phyloP scores from a whole-genome alignment of 2,329 filamentous ascomycete species.

The Ophiostoma australiae region DNA sequence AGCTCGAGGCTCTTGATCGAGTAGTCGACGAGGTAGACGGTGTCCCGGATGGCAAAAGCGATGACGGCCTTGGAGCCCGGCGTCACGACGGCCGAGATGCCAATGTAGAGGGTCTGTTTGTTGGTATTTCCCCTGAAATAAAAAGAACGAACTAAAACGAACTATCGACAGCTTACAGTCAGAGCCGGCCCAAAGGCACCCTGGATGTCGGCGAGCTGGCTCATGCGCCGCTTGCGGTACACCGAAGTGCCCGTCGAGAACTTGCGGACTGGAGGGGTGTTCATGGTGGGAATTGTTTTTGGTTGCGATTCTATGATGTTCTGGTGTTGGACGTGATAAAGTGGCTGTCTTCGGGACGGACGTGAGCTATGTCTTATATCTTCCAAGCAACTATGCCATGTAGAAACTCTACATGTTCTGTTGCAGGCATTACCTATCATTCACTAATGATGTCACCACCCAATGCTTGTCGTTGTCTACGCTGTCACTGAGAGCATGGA shows the following conservation, averaged over 20 bases:
- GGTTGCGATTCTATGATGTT: background rate
- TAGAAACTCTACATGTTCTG: background rate
- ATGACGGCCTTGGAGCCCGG: conserved; percentile 52
- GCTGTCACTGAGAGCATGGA: background rate
- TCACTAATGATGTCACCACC: background rate
- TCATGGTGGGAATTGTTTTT: conserved; percentile 13
- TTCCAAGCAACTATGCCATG: no score
- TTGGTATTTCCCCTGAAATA: background rate
- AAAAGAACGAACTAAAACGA: background rate
- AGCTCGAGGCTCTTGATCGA: conserved; percentile 55
- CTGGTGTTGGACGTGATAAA: background rate
- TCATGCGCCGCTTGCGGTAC: conserved; percentile 46
- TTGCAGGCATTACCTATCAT: background rate
- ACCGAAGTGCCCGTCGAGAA: conserved; percentile 44
- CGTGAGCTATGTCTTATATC: no score
- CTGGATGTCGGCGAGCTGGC: conserved; percentile 41
- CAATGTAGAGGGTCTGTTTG: conserved; percentile 53
- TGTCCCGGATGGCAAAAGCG: conserved; percentile 67
- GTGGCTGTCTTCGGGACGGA: background rate
- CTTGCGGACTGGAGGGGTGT: conserved; percentile 32
- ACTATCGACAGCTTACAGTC: conserved; percentile 39
- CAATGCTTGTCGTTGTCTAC: background rate
- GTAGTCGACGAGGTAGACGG: conserved; percentile 70
- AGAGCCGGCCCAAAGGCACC: conserved; percentile 42
- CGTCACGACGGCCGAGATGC: conserved; percentile 53